These are phyloP conservation scores for Acanthochlamys bracteata DNA, from an alignment of 106 monocot genomes.

Conservation along the genomic window DNA sequence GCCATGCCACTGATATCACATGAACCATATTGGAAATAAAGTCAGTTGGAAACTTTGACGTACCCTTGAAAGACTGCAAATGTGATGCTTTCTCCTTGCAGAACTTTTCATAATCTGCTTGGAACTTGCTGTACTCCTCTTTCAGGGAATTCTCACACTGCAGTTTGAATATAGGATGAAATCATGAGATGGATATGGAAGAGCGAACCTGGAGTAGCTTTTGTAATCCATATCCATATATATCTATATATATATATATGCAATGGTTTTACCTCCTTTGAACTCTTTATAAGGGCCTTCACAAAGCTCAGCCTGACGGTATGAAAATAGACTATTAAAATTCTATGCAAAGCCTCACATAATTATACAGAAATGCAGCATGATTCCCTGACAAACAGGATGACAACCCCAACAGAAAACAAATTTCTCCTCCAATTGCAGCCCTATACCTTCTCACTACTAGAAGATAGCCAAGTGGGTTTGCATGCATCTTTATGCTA, in stretches of 20 bases:
- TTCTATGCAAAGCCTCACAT: not conserved
- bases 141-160: constrained; percentile 60
- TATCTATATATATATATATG: no score
- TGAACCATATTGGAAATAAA: no score
- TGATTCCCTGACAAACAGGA: no score
- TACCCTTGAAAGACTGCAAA: constrained; percentile 53
- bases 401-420: no score
- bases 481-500: no score
- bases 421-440: no score
- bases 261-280: constrained; percentile 36
- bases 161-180: not conserved
- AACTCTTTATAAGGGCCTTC: constrained; percentile 49
- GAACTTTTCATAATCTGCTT: constrained; percentile 44
- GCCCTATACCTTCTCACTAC: no score
- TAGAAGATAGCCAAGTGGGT: no score
- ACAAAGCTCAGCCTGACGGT: constrained; percentile 49
- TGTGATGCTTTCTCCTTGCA: constrained; percentile 52
- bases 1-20: no score
- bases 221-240: no score
- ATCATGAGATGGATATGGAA: not conserved
- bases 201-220: not conserved
- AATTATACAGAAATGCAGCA: no score
- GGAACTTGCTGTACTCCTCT: constrained; percentile 48
- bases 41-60: no score
- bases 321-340: not conserved